Percentiles rank a stretch among this genome's conserved stretches.
Conservation (phyloP, 345 rosid species). For the Mercurialis annua region DNA sequence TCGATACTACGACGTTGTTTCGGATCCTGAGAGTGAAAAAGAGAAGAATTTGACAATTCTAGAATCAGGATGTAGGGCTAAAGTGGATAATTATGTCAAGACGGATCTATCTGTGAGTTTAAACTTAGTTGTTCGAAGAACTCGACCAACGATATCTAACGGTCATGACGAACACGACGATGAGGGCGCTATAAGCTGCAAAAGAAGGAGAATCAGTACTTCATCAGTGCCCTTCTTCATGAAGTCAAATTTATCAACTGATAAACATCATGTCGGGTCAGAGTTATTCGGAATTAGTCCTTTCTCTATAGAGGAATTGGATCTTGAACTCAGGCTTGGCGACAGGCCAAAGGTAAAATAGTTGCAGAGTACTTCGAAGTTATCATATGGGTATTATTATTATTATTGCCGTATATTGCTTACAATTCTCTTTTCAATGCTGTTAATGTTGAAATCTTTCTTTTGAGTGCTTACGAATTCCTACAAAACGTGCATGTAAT, state of each 20-base stretch:
- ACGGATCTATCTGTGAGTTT: conserved; percentile 57
- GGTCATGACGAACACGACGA: conserved; percentile 29
- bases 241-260: conserved; percentile 39
- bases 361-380: conserved; percentile 11
- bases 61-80: conserved; percentile 29
- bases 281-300: conserved; percentile 41
- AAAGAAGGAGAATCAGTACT: conserved; percentile 48
- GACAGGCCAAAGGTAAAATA: conserved; percentile 54
- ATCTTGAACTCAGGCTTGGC: conserved; percentile 95
- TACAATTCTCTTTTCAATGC: conserved; percentile 18
- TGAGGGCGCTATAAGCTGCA: conserved; percentile 28
- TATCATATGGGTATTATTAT: conserved; percentile 10
- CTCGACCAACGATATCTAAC: conserved; percentile 29
- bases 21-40: conserved; percentile 32
- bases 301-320: conserved; percentile 56
- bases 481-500: conserved; percentile 28
- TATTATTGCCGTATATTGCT: conserved; percentile 8
- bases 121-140: conserved; percentile 51
- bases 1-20: conserved; percentile 18
- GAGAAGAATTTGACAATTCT: conserved; percentile 35
- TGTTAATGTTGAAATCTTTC: conserved; percentile 30
- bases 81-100: conserved; percentile 38
- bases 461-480: conserved; percentile 19
- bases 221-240: conserved; percentile 43
- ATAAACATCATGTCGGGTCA: conserved; percentile 31